A percentile compares a stretch with the other conserved stretches of the same genome.
Conservation (phyloP, 2,329 filamentous ascomycete species). For the Exutisphaerella laricina region DNA sequence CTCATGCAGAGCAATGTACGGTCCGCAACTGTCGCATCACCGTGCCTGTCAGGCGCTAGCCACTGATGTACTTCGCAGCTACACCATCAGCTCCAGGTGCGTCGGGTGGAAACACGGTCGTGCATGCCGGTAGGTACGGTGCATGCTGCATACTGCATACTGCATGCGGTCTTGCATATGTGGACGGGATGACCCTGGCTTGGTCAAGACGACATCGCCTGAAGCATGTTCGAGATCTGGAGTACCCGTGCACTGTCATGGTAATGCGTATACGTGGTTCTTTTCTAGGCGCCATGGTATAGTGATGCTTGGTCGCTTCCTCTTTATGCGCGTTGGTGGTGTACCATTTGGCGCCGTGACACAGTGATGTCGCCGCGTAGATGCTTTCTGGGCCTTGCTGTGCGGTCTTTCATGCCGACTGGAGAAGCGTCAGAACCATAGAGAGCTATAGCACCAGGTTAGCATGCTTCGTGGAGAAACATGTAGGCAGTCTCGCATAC, state of each 20-base stretch:
- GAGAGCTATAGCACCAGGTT: neutral
- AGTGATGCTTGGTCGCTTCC: neutral
- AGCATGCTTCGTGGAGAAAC: neutral
- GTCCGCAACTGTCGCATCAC: neutral
- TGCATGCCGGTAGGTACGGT: neutral
- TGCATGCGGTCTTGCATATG: neutral
- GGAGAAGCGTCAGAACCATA: neutral
- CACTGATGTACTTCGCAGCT: neutral
- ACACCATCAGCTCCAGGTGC: conserved; percentile 1
- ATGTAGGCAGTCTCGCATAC: neutral
- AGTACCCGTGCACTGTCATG: neutral
- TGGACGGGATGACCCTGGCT: neutral
- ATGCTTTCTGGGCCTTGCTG: neutral
- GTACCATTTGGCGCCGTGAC: neutral
- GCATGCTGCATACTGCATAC: neutral
- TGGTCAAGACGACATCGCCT: neutral
- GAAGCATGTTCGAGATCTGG: neutral
- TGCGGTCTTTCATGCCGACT: no score
- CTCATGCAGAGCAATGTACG: neutral
- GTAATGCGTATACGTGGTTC: neutral
- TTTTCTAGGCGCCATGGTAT: no score
- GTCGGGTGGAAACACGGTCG: neutral
- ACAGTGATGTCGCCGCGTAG: neutral
- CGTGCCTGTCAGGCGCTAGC: neutral
- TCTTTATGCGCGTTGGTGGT: neutral